Conservation (phyloP, 331 rosid species). For the Quercus lobata region DNA sequence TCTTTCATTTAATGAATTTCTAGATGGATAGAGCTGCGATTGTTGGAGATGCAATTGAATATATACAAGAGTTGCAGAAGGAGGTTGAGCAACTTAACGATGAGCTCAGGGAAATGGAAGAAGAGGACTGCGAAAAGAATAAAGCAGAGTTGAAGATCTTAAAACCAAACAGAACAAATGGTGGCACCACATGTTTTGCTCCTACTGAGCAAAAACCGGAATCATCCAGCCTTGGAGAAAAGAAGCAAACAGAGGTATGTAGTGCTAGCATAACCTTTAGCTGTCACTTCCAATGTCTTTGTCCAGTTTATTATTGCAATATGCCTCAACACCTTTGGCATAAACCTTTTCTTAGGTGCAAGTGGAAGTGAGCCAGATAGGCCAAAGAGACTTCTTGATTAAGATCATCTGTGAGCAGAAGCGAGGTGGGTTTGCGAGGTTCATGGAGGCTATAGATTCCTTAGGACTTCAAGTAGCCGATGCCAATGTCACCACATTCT, state of each 20-base stretch:
- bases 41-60: slow-evolving; percentile 62
- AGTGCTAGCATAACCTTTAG: background rate
- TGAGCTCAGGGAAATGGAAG: slow-evolving; percentile 48
- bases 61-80: slow-evolving; percentile 57
- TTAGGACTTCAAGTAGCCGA: slow-evolving; percentile 56
- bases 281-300: background rate
- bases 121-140: slow-evolving; percentile 31
- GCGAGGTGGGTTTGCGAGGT: slow-evolving; percentile 52
- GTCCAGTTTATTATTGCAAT: background rate
- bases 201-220: slow-evolving; percentile 23
- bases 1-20: slow-evolving; percentile 14
- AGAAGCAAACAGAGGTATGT: slow-evolving; percentile 34
- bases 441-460: slow-evolving; percentile 62
- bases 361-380: slow-evolving; percentile 59
- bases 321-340: background rate
- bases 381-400: slow-evolving; percentile 42
- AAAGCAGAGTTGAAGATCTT: slow-evolving; percentile 14
- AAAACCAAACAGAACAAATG: slow-evolving; percentile 12
- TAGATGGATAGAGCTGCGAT: slow-evolving; percentile 81
- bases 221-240: slow-evolving; percentile 18
- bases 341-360: slow-evolving; percentile 35
- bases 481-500: slow-evolving; percentile 55
- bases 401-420: slow-evolving; percentile 41
- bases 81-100: slow-evolving; percentile 43
- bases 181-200: slow-evolving; percentile 14